Evolutionary conservation across 139 green algal genomes (phyloP).

Genomic region (Eudorina sp.): DNA sequence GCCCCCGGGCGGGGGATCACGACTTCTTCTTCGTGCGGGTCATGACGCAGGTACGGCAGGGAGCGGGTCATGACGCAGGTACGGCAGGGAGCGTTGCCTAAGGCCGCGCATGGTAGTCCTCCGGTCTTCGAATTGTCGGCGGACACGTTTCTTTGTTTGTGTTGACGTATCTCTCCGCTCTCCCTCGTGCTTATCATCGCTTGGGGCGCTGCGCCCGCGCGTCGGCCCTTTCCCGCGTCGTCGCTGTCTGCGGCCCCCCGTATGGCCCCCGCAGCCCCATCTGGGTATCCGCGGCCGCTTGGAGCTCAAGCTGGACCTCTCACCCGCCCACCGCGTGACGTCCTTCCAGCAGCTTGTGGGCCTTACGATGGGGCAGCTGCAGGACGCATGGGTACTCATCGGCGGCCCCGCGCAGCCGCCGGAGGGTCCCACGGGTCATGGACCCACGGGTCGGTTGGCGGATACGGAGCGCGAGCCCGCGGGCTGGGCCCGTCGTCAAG

Average conservation of each 20-base stretch:
- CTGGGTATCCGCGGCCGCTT: constrained; percentile 20
- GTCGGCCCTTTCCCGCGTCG: no score
- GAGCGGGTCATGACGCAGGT: neutral
- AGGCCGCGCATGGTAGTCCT: no score
- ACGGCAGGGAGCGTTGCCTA: no score
- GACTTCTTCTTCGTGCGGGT: constrained; percentile 44
- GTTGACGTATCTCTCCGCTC: no score
- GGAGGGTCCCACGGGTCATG: neutral
- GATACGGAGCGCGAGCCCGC: no score
- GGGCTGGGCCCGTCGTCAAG: no score
- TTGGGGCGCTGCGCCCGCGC: no score
- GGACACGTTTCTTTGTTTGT: no score
- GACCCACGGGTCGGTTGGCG: neutral
- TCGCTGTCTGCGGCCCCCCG: no score
- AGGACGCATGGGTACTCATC: constrained; percentile 34
- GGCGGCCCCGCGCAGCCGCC: neutral
- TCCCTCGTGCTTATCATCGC: no score
- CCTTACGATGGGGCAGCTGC: constrained; percentile 15
- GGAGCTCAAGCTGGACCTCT: constrained; percentile 42
- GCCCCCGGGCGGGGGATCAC: neutral
- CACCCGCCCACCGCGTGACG: neutral
- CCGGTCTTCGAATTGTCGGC: no score
- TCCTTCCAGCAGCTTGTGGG: constrained; percentile 35
- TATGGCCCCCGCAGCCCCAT: neutral
- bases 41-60: constrained; percentile 19